Evolutionary conservation across 371 early-diverging fungal genomes (phyloP).

Genomic region (Smittium culicis): DNA sequence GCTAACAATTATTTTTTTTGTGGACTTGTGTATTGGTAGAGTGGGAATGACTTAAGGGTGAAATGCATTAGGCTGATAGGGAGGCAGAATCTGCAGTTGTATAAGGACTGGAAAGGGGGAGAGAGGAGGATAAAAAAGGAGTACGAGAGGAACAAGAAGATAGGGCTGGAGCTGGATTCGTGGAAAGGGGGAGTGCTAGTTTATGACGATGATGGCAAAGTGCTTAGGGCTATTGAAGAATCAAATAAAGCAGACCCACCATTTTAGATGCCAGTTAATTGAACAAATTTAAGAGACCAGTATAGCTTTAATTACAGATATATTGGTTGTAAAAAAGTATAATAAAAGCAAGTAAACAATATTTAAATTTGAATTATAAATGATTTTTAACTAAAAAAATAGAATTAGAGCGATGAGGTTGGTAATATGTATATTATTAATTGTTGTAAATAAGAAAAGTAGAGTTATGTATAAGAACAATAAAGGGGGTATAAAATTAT

Average conservation of each 20-base stretch:
- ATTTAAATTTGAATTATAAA: no score
- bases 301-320: no score
- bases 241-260: constrained; percentile 25
- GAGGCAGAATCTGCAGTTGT: constrained; percentile 73
- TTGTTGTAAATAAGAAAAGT: background rate
- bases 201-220: constrained; percentile 69
- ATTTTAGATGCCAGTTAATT: no score
- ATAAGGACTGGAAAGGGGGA: constrained; percentile 71
- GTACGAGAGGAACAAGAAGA: constrained; percentile 60
- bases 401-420: no score
- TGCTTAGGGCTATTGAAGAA: constrained; percentile 39
- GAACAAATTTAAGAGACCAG: no score
- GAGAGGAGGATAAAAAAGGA: constrained; percentile 52
- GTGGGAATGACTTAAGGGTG: constrained; percentile 67
- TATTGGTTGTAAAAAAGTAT: no score
- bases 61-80: constrained; percentile 74
- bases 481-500: no score
- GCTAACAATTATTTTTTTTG: no score
- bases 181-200: constrained; percentile 76
- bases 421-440: no score
- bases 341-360: no score
- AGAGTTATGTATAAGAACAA: no score
- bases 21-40: constrained; percentile 17
- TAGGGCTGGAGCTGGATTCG: constrained; percentile 54
- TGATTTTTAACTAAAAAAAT: no score